These are phyloP conservation scores for Phytophthora melonis DNA, from an alignment of 352 stramenopile species.

Conservation along the genomic window DNA sequence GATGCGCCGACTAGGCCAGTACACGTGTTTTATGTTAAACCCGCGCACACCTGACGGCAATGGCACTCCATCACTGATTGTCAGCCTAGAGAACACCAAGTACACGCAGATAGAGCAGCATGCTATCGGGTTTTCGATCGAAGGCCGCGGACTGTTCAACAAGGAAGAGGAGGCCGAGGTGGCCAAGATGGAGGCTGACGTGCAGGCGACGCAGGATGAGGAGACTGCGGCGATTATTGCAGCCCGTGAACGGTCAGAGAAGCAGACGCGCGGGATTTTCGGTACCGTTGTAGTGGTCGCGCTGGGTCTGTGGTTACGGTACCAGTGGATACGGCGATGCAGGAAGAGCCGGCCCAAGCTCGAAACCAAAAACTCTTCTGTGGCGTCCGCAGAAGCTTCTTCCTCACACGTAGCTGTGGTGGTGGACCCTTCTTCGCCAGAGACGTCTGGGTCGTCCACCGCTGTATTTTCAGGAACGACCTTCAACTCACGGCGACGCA, in stretches of 20 bases:
- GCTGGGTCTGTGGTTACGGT: constrained; percentile 43
- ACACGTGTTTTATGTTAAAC: constrained; percentile 74
- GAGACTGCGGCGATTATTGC: constrained; percentile 42
- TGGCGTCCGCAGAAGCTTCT: constrained; percentile 12
- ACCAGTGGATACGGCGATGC: constrained; percentile 42
- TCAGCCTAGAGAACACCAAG: constrained; percentile 68
- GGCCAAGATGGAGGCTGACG: constrained; percentile 56
- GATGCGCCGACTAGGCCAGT: constrained; percentile 62
- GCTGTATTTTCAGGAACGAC: constrained; percentile 37
- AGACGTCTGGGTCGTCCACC: constrained; percentile 35
- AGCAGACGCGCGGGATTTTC: constrained; percentile 28
- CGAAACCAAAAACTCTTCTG: constrained; percentile 30
- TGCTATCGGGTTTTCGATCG: constrained; percentile 84
- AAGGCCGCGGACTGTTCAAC: constrained; percentile 67
- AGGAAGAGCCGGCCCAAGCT: constrained; percentile 33
- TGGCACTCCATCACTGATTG: constrained; percentile 57
- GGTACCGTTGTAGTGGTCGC: constrained; percentile 29
- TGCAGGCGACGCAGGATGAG: constrained; percentile 43
- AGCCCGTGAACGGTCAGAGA: constrained; percentile 33
- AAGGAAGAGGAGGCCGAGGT: constrained; percentile 68
- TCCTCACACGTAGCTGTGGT: constrained; percentile 31
- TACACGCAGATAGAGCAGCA: constrained; percentile 69
- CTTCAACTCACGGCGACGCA: constrained; percentile 39
- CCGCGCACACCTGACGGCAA: constrained; percentile 48
- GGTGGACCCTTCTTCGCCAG: constrained; percentile 31